These are phyloP conservation scores for Corylus heterophylla DNA, from an alignment of 306 rosid genomes.

Conservation along the genomic window DNA sequence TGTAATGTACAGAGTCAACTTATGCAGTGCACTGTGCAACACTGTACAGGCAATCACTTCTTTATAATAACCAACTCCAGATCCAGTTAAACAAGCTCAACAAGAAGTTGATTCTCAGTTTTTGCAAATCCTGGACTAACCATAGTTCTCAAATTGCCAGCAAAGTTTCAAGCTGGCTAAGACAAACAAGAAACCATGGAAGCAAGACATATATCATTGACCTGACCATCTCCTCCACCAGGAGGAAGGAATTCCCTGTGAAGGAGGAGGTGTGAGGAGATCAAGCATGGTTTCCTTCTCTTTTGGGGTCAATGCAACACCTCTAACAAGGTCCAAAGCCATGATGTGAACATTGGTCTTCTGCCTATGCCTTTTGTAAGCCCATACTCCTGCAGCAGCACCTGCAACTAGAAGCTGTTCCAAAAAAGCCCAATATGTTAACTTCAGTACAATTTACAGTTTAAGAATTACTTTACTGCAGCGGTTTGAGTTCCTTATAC, in stretches of 20 bases:
- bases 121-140: not conserved
- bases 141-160: not conserved
- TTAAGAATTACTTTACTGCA: not conserved
- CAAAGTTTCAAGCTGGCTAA: not conserved
- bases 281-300: constrained; percentile 88
- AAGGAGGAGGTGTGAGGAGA: constrained; percentile 71
- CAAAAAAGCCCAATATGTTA: constrained; percentile 6
- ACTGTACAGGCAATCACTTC: not conserved
- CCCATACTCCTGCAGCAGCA: constrained; percentile 78
- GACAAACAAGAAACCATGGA: not conserved
- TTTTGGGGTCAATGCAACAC: constrained; percentile 67
- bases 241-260: constrained; percentile 41
- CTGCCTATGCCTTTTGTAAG: constrained; percentile 59
- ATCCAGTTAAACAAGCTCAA: constrained; percentile 6
- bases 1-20: not conserved
- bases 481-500: not conserved
- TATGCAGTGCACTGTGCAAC: not conserved
- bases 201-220: constrained; percentile 36
- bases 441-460: not conserved
- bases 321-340: constrained; percentile 79
- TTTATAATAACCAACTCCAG: not conserved
- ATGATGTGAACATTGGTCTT: constrained; percentile 73
- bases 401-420: constrained; percentile 52
- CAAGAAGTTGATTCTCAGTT: not conserved
- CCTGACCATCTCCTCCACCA: constrained; percentile 66